Percentiles rank a stretch among this genome's conserved stretches.
phyloP scores from a whole-genome alignment of 1,139 yeast species.

The Pichia sp. region DNA sequence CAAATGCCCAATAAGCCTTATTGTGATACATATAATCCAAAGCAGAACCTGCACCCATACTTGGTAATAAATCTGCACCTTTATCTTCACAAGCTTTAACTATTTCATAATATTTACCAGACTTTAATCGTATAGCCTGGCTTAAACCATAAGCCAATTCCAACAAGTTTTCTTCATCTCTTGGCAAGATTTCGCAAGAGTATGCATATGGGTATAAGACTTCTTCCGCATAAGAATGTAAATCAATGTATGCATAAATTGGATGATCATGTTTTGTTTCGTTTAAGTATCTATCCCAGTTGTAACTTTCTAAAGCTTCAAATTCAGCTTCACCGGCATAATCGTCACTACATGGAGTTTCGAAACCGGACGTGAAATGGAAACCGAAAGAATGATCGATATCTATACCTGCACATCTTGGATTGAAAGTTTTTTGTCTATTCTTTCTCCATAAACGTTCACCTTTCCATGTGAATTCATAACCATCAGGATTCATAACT shows the following conservation, averaged over 20 bases:
- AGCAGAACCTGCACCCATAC: slow-evolving; percentile 77
- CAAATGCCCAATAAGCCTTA: slow-evolving; percentile 83
- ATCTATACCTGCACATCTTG: slow-evolving; percentile 78
- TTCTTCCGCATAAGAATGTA: slow-evolving; percentile 85
- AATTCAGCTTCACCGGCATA: slow-evolving; percentile 76
- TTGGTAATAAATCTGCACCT: slow-evolving; percentile 68
- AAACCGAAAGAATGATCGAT: slow-evolving; percentile 81
- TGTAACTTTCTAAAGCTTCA: slow-evolving; percentile 71
- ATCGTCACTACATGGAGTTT: slow-evolving; percentile 75
- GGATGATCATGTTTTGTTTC: slow-evolving; percentile 56
- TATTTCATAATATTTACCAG: slow-evolving; percentile 66
- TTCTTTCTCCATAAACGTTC: slow-evolving; percentile 91
- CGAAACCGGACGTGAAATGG: slow-evolving; percentile 66
- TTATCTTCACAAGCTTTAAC: slow-evolving; percentile 79
- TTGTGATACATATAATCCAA: slow-evolving; percentile 84
- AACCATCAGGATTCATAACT: slow-evolving; percentile 89
- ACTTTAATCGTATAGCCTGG: slow-evolving; percentile 61
- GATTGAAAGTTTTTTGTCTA: slow-evolving; percentile 69
- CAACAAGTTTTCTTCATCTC: slow-evolving; percentile 76
- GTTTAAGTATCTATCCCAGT: slow-evolving; percentile 65
- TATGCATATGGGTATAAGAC: slow-evolving; percentile 81
- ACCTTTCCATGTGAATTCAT: slow-evolving; percentile 73
- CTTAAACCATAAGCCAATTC: slow-evolving; percentile 82
- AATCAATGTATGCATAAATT: slow-evolving; percentile 74
- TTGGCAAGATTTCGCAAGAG: slow-evolving; percentile 68